Percentiles rank a stretch among this genome's conserved stretches.
Conservation (phyloP, 257 asterid species). For the Rubia yunnanensis region DNA sequence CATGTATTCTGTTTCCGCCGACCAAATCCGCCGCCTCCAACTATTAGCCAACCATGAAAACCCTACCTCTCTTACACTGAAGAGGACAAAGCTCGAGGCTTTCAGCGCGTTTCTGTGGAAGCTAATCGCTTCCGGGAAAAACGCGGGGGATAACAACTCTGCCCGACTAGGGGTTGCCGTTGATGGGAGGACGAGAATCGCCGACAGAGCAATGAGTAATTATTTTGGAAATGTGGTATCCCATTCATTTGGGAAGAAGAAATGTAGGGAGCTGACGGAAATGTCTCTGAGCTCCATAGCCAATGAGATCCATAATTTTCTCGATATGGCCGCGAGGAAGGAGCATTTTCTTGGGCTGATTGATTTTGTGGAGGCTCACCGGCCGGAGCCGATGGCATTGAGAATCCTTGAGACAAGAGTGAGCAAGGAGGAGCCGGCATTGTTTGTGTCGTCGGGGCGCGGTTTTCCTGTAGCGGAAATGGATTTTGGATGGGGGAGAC, state of each 20-base stretch:
- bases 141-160: not conserved
- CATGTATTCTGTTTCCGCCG: conserved; percentile 41
- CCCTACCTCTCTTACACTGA: not conserved
- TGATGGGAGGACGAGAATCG: conserved; percentile 48
- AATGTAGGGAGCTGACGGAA: conserved; percentile 23
- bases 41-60: conserved; percentile 27
- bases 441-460: conserved; percentile 54
- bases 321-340: conserved; percentile 19
- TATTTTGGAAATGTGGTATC: conserved; percentile 65
- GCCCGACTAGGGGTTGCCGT: conserved; percentile 53
- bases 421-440: conserved; percentile 35
- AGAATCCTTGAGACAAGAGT: conserved; percentile 24
- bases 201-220: not conserved
- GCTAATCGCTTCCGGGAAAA: conserved; percentile 19
- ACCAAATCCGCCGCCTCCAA: conserved; percentile 31
- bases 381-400: conserved; percentile 32
- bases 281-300: conserved; percentile 36
- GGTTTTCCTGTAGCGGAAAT: conserved; percentile 35
- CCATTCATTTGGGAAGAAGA: conserved; percentile 47
- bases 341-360: conserved; percentile 65
- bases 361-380: conserved; percentile 67
- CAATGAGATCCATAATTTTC: conserved; percentile 32
- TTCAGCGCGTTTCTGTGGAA: conserved; percentile 70
- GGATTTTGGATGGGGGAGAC: conserved; percentile 64
- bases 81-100: conserved; percentile 43